Evolutionary conservation across 2,329 filamentous ascomycete genomes (phyloP).

Genomic region (Penicillium sp.): DNA sequence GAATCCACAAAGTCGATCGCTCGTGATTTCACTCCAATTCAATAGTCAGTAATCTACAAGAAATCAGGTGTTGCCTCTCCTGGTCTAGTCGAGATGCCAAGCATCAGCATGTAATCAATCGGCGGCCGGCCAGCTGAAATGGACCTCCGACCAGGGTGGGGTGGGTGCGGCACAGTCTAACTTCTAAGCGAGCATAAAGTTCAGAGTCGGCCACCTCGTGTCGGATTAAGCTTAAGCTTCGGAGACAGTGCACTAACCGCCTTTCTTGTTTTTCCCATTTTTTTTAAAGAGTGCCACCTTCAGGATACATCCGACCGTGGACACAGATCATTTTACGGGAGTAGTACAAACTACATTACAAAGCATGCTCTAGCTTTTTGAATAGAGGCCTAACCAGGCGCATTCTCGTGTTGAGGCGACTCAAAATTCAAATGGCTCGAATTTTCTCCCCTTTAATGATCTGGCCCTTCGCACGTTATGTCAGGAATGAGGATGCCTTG

Average conservation of each 20-base stretch:
- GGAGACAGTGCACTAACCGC: slow-evolving; percentile 38
- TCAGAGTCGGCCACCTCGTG: slow-evolving; percentile 39
- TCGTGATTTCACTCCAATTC: background rate
- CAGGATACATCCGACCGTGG: slow-evolving; percentile 9
- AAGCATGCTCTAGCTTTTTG: background rate
- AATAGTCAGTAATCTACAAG: slow-evolving; percentile 10
- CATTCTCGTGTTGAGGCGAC: background rate
- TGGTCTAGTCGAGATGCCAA: slow-evolving; percentile 17
- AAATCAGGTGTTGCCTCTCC: slow-evolving; percentile 11
- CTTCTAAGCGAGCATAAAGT: slow-evolving; percentile 42
- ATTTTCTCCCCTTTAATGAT: background rate
- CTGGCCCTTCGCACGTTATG: slow-evolving; percentile 6
- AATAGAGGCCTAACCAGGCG: background rate
- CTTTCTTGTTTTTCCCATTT: slow-evolving; percentile 13
- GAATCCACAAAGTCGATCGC: background rate
- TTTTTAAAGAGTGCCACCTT: background rate
- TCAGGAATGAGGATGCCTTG: slow-evolving; percentile 27
- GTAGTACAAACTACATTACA: background rate
- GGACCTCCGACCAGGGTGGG: background rate
- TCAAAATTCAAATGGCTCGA: background rate
- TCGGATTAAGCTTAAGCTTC: slow-evolving; percentile 51
- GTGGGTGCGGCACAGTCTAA: slow-evolving; percentile 16
- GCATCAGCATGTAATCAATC: slow-evolving; percentile 14
- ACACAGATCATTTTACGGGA: slow-evolving; percentile 18
- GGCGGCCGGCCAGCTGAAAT: slow-evolving; percentile 4